A percentile compares a stretch with the other conserved stretches of the same genome.
phyloP scores from a whole-genome alignment of 148 eudicot species.

The Rhododendron kiyosumense region DNA sequence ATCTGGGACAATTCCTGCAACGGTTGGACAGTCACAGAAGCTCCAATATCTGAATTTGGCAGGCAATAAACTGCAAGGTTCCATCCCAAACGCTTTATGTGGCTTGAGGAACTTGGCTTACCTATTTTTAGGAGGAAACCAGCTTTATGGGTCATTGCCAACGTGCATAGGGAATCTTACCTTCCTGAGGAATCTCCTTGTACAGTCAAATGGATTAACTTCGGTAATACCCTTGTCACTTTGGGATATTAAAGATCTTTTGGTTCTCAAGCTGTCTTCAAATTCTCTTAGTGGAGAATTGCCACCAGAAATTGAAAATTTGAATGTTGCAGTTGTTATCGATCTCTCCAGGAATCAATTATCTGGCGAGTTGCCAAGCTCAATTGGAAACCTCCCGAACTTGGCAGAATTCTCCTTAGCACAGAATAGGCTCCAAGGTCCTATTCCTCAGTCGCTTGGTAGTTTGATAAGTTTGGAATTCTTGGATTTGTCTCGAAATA shows the following conservation, averaged over 20 bases:
- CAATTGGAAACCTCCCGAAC: neutral
- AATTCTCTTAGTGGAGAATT: slow-evolving; percentile 6
- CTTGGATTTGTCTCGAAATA: slow-evolving; percentile 11
- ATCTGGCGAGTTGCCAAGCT: neutral
- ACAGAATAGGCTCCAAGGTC: slow-evolving; percentile 2
- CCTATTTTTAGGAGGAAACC: neutral
- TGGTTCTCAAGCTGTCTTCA: slow-evolving; percentile 1
- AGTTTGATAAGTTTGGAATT: neutral
- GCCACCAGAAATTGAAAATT: neutral
- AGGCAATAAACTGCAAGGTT: neutral
- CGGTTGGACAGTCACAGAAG: neutral
- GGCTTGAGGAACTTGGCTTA: neutral
- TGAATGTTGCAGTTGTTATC: neutral
- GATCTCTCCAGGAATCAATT: slow-evolving; percentile 7
- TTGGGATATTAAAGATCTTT: neutral
- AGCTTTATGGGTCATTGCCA: neutral
- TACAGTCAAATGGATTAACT: neutral
- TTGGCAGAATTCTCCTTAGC: slow-evolving; percentile 4
- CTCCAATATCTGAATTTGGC: neutral
- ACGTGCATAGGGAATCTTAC: slow-evolving; percentile 3
- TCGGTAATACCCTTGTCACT: neutral
- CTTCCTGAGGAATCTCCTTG: neutral
- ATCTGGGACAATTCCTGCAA: neutral
- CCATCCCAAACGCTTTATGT: neutral
- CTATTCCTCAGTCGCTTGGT: slow-evolving; percentile 13